A percentile compares a stretch with the other conserved stretches of the same genome.
These are phyloP conservation scores for Solanum peruvianum DNA, from an alignment of 257 asterid genomes.

Conservation along the genomic window DNA sequence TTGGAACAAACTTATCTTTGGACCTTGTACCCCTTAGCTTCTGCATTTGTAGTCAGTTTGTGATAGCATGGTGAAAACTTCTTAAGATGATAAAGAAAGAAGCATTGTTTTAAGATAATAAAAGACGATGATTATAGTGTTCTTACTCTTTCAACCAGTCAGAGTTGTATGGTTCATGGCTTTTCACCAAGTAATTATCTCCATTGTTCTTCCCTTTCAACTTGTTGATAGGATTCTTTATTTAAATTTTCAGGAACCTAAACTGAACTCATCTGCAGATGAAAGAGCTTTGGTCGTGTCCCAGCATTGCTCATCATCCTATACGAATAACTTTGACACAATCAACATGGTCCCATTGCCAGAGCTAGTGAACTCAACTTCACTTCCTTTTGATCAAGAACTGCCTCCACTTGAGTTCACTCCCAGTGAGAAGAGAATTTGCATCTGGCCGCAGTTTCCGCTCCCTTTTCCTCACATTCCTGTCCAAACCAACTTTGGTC, in stretches of 20 bases:
- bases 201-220: background rate
- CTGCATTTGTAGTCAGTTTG: background rate
- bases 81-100: background rate
- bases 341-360: constrained; percentile 12
- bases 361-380: constrained; percentile 8
- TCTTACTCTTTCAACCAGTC: background rate
- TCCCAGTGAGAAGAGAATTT: constrained; percentile 5
- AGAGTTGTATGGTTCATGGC: background rate
- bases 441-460: constrained; percentile 4
- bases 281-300: constrained; percentile 11
- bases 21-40: background rate
- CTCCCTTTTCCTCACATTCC: constrained; percentile 26
- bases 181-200: background rate
- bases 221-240: background rate
- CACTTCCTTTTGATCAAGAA: constrained; percentile 8
- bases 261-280: constrained; percentile 13
- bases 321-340: background rate
- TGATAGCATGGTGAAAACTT: background rate
- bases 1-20: background rate
- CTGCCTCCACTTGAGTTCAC: constrained; percentile 4
- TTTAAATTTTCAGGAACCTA: constrained; percentile 21
- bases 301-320: constrained; percentile 21
- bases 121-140: background rate
- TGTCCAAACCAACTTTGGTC: constrained; percentile 25
- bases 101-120: background rate